These are phyloP conservation scores for Aureobasidium sp. DNA, from an alignment of 2,329 filamentous ascomycete genomes.

Conservation along the genomic window DNA sequence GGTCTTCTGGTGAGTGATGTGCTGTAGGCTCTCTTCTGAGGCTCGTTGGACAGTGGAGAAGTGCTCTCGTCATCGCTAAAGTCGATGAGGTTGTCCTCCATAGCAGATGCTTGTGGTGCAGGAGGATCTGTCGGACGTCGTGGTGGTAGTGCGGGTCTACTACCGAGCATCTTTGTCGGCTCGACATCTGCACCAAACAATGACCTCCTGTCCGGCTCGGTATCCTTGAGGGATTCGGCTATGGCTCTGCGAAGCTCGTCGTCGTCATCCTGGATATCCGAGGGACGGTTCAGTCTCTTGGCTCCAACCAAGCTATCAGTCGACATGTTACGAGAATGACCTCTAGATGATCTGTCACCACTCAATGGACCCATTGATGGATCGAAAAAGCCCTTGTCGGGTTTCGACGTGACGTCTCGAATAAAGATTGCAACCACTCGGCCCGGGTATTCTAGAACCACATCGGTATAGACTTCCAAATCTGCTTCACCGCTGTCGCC, in stretches of 20 bases:
- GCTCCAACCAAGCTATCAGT: constrained; percentile 27
- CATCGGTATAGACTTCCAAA: constrained; percentile 91
- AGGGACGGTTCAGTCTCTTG: constrained; percentile 27
- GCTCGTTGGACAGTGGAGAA: not conserved
- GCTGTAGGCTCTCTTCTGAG: not conserved
- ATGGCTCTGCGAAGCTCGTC: constrained; percentile 43
- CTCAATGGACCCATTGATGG: constrained; percentile 41
- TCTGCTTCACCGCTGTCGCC: constrained; percentile 97
- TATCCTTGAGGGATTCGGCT: constrained; percentile 39
- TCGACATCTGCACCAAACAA: constrained; percentile 16
- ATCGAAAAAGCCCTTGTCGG: constrained; percentile 71
- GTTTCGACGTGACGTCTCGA: constrained; percentile 81
- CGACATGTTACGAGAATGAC: constrained; percentile 26
- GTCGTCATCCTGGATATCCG: constrained; percentile 38
- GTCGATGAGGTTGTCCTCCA: constrained; percentile 39
- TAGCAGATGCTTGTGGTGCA: constrained; percentile 21
- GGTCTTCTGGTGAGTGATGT: not conserved
- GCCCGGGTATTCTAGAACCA: constrained; percentile 76
- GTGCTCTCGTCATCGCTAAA: constrained; percentile 39
- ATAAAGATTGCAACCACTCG: constrained; percentile 86
- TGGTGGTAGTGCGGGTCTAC: constrained; percentile 31
- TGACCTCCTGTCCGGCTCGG: constrained; percentile 27
- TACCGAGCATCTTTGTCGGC: not conserved
- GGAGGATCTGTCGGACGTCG: constrained; percentile 26
- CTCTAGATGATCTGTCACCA: constrained; percentile 18